These are phyloP conservation scores for Rhinocladiella similis DNA, from an alignment of 2,329 filamentous ascomycete genomes.

Conservation along the genomic window DNA sequence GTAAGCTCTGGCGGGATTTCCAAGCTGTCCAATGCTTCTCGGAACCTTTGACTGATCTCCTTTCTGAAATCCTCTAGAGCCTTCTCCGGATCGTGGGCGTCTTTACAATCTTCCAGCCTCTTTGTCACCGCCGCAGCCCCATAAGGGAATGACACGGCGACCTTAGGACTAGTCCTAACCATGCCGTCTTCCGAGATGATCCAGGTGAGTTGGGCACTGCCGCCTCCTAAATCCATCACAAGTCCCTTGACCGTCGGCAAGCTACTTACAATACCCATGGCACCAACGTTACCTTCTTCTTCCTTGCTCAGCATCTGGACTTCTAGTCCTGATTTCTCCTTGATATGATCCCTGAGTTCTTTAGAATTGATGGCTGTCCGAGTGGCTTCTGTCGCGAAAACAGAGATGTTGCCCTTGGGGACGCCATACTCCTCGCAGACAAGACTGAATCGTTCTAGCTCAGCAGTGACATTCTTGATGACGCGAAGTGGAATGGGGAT, in stretches of 20 bases:
- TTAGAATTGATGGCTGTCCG: conserved; percentile 73
- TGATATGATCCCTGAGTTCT: conserved; percentile 68
- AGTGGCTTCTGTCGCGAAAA: conserved; percentile 90
- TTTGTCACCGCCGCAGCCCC: conserved; percentile 66
- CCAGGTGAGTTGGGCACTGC: conserved; percentile 65
- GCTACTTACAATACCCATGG: conserved; percentile 77
- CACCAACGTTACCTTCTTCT: conserved; percentile 79
- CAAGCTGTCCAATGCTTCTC: conserved; percentile 55
- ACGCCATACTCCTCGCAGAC: conserved; percentile 72
- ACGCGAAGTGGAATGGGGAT: conserved; percentile 58
- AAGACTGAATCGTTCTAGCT: conserved; percentile 67
- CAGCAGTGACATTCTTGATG: conserved; percentile 65
- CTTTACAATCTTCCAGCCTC: conserved; percentile 49
- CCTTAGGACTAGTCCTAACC: conserved; percentile 53
- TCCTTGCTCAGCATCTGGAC: conserved; percentile 74
- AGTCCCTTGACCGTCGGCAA: conserved; percentile 69
- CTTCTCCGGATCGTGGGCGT: conserved; percentile 41
- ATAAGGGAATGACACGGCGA: conserved; percentile 67
- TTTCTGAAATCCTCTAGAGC: conserved; percentile 38
- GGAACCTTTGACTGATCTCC: conserved; percentile 58
- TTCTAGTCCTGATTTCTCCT: conserved; percentile 61
- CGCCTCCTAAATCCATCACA: conserved; percentile 75
- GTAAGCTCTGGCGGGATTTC: conserved; percentile 59
- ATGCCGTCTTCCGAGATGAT: conserved; percentile 53
- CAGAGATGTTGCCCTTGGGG: conserved; percentile 60